Conservation (phyloP, 495 filamentous ascomycete genomes). For the Neurospora sp. region DNA sequence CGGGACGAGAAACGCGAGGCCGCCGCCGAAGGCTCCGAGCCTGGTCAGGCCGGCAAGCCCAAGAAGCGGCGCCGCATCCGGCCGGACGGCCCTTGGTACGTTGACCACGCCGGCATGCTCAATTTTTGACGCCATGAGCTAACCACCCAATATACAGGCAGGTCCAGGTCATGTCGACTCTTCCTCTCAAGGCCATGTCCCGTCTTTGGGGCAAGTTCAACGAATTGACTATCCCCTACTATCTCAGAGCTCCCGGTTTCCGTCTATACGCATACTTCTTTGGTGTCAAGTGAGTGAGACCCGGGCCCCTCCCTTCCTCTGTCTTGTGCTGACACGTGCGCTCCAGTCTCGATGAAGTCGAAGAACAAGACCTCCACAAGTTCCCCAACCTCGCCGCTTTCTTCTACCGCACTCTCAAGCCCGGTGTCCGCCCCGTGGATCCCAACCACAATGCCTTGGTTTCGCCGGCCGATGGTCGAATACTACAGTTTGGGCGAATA, state of each 20-base stretch:
- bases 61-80: constrained; percentile 61
- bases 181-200: constrained; percentile 89
- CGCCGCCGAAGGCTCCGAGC: constrained; percentile 36
- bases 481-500: constrained; percentile 88
- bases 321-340: neutral
- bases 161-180: constrained; percentile 90
- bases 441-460: constrained; percentile 67
- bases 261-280: constrained; percentile 87
- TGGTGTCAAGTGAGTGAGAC: constrained; percentile 62
- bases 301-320: neutral
- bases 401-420: constrained; percentile 92
- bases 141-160: constrained; percentile 46
- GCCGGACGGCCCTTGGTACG: constrained; percentile 81
- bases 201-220: constrained; percentile 94
- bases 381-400: constrained; percentile 94
- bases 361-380: constrained; percentile 73
- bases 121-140: constrained; percentile 1
- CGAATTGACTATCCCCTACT: constrained; percentile 82
- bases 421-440: constrained; percentile 80
- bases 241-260: constrained; percentile 88
- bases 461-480: constrained; percentile 78
- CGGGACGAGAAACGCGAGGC: constrained; percentile 39
- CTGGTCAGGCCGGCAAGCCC: constrained; percentile 26
- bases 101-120: neutral
- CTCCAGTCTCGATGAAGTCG: constrained; percentile 65